Evolutionary conservation across 2,329 filamentous ascomycete species (phyloP).

Genomic region (Fusarium transvaalense): DNA sequence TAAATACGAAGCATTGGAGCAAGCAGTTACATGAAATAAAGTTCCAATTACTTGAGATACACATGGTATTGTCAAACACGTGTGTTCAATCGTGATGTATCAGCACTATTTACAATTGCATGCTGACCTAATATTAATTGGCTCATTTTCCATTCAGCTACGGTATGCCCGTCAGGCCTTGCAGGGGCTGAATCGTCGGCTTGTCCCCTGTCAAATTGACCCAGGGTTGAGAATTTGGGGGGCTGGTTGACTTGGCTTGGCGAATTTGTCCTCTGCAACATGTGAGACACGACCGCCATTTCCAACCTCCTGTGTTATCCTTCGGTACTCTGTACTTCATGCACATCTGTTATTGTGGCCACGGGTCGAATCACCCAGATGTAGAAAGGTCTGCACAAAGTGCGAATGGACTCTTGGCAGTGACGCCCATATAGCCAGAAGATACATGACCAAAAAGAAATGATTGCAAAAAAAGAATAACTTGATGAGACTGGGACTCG

Average conservation of each 20-base stretch:
- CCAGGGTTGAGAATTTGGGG: not conserved
- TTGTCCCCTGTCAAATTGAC: not conserved
- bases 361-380: too few relatives aligned
- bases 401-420: too few relatives aligned
- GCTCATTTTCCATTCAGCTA: not conserved
- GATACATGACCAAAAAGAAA: not conserved
- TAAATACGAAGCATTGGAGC: too few relatives aligned
- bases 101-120: not conserved
- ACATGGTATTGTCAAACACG: too few relatives aligned
- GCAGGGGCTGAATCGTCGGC: not conserved
- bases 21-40: not conserved
- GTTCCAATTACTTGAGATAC: not conserved
- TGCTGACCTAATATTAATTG: not conserved
- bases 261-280: not conserved
- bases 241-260: conserved; percentile 9
- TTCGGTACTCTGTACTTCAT: not conserved
- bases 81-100: not conserved
- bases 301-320: not conserved
- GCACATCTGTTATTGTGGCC: too few relatives aligned
- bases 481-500: conserved; percentile 37
- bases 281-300: not conserved
- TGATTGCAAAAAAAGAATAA: not conserved
- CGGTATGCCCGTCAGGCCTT: not conserved
- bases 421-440: not conserved
- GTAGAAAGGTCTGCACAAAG: not conserved